These are phyloP conservation scores for Diospyros lotus DNA, from an alignment of 148 eudicot species.

Conservation along the genomic window DNA sequence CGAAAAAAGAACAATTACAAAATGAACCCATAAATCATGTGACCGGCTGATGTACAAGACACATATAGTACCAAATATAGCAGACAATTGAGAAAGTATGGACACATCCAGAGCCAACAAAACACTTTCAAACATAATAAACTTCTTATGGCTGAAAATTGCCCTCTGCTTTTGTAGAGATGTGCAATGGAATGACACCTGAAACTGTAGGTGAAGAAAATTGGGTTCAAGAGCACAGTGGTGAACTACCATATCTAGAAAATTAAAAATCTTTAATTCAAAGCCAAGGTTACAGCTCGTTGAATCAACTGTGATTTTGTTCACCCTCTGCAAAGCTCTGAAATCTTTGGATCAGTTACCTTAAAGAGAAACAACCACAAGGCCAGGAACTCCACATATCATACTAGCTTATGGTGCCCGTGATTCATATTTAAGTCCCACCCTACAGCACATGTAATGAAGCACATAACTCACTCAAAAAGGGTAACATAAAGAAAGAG, in stretches of 20 bases:
- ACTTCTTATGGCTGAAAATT: no score
- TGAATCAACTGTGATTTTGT: neutral
- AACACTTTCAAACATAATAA: no score
- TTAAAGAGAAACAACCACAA: slow-evolving; percentile 31
- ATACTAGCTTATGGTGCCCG: slow-evolving; percentile 30
- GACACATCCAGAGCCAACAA: no score
- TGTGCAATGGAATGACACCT: no score
- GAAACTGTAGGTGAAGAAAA: no score
- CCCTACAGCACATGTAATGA: slow-evolving; percentile 16
- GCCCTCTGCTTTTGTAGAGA: no score
- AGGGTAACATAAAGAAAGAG: neutral
- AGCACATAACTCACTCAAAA: slow-evolving; percentile 17
- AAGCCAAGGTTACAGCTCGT: neutral
- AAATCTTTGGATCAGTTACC: slow-evolving; percentile 30
- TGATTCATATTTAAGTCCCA: slow-evolving; percentile 28
- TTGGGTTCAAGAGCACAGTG: no score
- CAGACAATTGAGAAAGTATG: no score
- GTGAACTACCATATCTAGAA: neutral
- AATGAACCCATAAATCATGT: no score
- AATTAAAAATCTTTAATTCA: neutral
- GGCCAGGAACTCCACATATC: slow-evolving; percentile 30
- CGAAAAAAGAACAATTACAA: no score
- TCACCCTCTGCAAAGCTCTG: neutral
- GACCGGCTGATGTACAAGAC: no score
- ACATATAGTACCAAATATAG: no score